Percentiles rank a stretch among this genome's conserved stretches.
phyloP scores from a whole-genome alignment of 768 basidiomycete species.

The Hericium coralloides region DNA sequence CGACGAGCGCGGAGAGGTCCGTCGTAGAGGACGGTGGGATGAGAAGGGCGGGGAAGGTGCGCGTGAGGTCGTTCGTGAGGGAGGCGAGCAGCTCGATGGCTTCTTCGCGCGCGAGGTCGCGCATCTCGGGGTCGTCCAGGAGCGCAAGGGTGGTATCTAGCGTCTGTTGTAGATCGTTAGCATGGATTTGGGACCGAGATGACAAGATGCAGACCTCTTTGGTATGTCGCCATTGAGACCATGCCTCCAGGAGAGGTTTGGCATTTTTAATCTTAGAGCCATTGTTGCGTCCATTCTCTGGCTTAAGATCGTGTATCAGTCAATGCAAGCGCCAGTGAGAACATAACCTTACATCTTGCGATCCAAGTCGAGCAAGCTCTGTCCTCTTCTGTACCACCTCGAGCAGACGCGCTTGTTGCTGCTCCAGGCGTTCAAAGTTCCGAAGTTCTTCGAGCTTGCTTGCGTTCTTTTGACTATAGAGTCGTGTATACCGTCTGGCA shows the following conservation, averaged over 20 bases:
- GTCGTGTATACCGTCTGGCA: not conserved
- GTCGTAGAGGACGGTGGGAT: constrained; percentile 62
- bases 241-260: constrained; percentile 1
- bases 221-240: not conserved
- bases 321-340: not conserved
- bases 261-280: not conserved
- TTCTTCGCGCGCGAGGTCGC: constrained; percentile 11
- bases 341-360: not conserved
- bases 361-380: not conserved
- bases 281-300: not conserved
- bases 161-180: constrained; percentile 2
- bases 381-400: not conserved
- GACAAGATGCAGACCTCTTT: not conserved
- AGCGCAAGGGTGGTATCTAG: constrained; percentile 9
- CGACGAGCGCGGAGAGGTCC: constrained; percentile 70
- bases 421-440: not conserved
- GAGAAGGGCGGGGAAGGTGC: constrained; percentile 61
- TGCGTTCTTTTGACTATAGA: not conserved
- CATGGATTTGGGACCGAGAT: not conserved
- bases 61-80: constrained; percentile 17
- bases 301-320: too few relatives aligned
- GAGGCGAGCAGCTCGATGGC: not conserved
- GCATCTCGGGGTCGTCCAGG: constrained; percentile 10
- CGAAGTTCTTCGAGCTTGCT: not conserved
- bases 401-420: not conserved